Base-by-base conservation (phyloP, 768 basidiomycete species). In the Macrolepiota fuliginosa region DNA sequence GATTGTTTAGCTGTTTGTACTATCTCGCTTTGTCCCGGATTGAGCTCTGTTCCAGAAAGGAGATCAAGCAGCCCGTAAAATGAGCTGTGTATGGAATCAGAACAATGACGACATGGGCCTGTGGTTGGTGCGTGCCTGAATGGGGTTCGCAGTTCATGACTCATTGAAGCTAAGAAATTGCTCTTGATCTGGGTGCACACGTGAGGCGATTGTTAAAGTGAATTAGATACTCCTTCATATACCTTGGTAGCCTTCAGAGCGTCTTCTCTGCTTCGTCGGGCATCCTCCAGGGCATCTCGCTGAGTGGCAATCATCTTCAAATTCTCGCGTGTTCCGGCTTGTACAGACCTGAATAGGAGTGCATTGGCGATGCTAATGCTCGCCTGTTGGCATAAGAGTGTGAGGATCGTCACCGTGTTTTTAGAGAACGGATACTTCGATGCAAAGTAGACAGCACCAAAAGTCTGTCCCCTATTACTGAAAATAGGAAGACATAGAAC, bases 1-100 rank as follows among this genome's bases (percentile, higher is more conserved):
- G 88, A 89, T 66, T 89, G 86, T 65, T 90, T 90, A 1, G 90
- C 89, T 1, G 89, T 91, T 79, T 88, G 86, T 0, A 90, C 88
- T 87, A 90, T 88, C 67, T 91, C 89, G 65, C 80, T 81, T 70
- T 91, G 89, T 7, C 85, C 85, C 5, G 81, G 73, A 68, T 88
- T 87, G 12, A 91, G 76, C 64, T 89, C 85, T 1, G 89, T 90
- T 0, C 87, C 86, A 64, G 84, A 85, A 22, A 91, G 68, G n/a
- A 91, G 80, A 69, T 90, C 90, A 10, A 91, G 76, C 3, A 91
- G 74, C 13, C 90, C 90, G 68, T 90, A 91, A 71, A 90, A 91
- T 1, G 89, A 90, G 64, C 88, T 88, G 54, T 7, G 62, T 27
- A 13, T 3, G 32, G 36, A 51, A 19, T 35, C 53, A 53, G 24